These are phyloP conservation scores for Zymoseptoria pseudotritici DNA, from an alignment of 2,329 filamentous ascomycete genomes.

Conservation along the genomic window DNA sequence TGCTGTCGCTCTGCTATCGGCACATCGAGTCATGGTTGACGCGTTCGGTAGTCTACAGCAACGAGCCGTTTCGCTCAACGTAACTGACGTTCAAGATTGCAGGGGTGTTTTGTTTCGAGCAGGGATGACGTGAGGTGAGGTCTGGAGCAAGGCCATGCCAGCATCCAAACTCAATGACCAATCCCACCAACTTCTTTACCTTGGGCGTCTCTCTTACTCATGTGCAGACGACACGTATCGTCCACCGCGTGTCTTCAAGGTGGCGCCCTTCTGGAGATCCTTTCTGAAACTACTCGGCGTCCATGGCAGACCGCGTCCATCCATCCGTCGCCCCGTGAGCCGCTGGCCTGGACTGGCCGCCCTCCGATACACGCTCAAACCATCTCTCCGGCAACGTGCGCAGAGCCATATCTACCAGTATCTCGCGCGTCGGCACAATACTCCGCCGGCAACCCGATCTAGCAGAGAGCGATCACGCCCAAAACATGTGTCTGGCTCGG, in stretches of 20 bases:
- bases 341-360: constrained; percentile 55
- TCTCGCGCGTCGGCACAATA: constrained; percentile 22
- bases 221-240: constrained; percentile 3
- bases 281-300: constrained; percentile 13
- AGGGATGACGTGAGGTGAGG: background rate
- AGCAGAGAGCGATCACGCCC: constrained; percentile 11
- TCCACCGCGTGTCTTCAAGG: constrained; percentile 4
- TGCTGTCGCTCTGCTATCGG: background rate
- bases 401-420: constrained; percentile 66
- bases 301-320: background rate
- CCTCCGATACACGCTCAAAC: constrained; percentile 69
- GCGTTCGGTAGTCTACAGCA: background rate
- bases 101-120: background rate
- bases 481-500: constrained; percentile 27
- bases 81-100: background rate
- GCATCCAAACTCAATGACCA: background rate
- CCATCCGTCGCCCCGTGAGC: constrained; percentile 2
- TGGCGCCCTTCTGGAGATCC: constrained; percentile 26
- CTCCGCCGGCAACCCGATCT: constrained; percentile 17
- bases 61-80: background rate
- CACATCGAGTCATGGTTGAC: background rate
- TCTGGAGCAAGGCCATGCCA: background rate
- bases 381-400: constrained; percentile 59
- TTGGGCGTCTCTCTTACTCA: background rate
- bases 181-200: background rate